Base-by-base conservation (phyloP, 805 yeast species). In the Barnettozyma sucrosica region DNA sequence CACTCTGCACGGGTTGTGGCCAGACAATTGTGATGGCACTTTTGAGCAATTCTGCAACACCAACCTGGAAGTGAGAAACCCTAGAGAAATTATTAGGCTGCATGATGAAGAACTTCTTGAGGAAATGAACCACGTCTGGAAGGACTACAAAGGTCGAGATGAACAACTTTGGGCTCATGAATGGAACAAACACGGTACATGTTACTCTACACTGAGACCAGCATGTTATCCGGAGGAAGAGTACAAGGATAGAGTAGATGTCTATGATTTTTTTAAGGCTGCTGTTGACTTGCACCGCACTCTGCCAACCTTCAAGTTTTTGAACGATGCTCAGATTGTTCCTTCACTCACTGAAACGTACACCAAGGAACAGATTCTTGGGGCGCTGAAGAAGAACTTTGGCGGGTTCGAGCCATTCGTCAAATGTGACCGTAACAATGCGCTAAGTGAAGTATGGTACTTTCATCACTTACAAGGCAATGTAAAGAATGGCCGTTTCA, bases 141-240 rank as follows among this genome's bases (percentile, higher is more conserved):
- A 84, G 62, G 83, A 84, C 57, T 76, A 75, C 58, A 79, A 77
- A 43, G 88, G 88, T 10, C 64, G 76, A 48, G 92, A 85, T 61
- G 81, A 78, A 49, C 62, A 73, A 6, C 68, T 90, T 44, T 90
- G 98, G 98, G 73, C 77, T 32, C 97, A 90, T 66, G 97, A 90
- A 66, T 90, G 78, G 74, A 89, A 90, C 69, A 90, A 90, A 64
- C 98, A 90, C 63, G 97, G 90, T 21, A 89, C 96, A 9, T 90
- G 97, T 67, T 81, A 89, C 75, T 78, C 82, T 42, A 89, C 97
- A 1, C 69, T 90, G 41, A 78, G 75, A 47, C 86, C 93, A 3
- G 55, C 64, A 5, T 90, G 98, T 64, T 89, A 89, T 65, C 25
- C 32, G 4, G 67, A 66, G 7, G 47, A 51, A 2, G 38, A 43